phyloP scores from a whole-genome alignment of 306 rosid species.

The Adenanthera pavonina region DNA sequence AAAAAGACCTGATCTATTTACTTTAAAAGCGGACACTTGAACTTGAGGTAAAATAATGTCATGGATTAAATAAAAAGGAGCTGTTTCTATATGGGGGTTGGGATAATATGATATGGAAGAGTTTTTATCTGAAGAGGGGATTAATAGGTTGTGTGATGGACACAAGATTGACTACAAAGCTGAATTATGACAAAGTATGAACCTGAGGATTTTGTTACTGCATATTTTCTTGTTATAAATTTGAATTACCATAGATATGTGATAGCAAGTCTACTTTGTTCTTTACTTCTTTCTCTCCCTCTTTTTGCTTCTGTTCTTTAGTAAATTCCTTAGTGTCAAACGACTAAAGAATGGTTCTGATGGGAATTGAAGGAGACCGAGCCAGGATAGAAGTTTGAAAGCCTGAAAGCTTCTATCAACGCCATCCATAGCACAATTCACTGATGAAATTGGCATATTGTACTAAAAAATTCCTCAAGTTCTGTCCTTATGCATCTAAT shows the following conservation, averaged over 20 bases:
- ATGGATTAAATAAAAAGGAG: not conserved
- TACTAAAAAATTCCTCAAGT: not conserved
- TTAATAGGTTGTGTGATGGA: not conserved
- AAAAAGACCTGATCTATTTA: not conserved
- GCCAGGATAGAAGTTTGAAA: not conserved
- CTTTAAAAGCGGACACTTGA: not conserved
- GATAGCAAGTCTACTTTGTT: not conserved
- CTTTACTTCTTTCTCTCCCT: not conserved
- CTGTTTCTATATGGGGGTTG: not conserved
- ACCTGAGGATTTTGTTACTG: too few relatives aligned
- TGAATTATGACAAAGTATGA: not conserved
- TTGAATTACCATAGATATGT: not conserved
- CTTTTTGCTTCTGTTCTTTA: not conserved
- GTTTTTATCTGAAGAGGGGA: conserved; percentile 10
- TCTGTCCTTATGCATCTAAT: not conserved
- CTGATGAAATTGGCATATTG: not conserved
- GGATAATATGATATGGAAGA: conserved; percentile 9
- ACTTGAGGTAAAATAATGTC: not conserved
- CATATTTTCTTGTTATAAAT: too few relatives aligned
- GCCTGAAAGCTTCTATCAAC: not conserved
- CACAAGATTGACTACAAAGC: too few relatives aligned
- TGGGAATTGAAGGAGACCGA: not conserved
- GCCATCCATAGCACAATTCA: not conserved
- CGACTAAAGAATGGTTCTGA: not conserved
- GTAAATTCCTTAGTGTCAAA: conserved; percentile 5